Evolutionary conservation across 306 rosid genomes (phyloP), one percentile per base, ranked within the genome.

Genomic region (Quercus suber): DNA sequence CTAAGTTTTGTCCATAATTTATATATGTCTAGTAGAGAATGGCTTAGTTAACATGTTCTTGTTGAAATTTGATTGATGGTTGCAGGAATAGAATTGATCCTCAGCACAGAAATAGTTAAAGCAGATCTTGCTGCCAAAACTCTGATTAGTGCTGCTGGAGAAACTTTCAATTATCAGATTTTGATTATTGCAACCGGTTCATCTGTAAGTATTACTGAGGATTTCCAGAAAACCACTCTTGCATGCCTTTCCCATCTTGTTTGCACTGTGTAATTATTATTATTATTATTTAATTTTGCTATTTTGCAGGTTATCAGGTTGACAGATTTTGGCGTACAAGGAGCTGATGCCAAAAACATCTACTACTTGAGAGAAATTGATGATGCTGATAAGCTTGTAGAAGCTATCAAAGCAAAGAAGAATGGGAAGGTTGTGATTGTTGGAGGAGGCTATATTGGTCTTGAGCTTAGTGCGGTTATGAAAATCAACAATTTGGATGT

Each of bases 381-480:
- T 31, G 99, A 95, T 84, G 99, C 98, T 14, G 98, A 95, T 83
- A 76, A 89, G 74, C 82, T 95, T 69, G 80, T 89, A 2, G 96
- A 86, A 75, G 89, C 91, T 74, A 88, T 95, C 63, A 91, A 93
- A 79, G 82, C 79, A 59, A 95, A 93, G 86, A 90, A 91, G 90
- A 88, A 90, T 52, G 97, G 89, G 23, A 95, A 90, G 82, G 97
- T 92, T 80, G 98, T 95, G 76, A 84, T 95, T 83, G 99, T 95
- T 72, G 99, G 99, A 63, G 99, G 99, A 80, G 99, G 97, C 69
- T 93, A 95, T 87, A 95, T 95, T 12, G 96, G 99, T 86, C 91
- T 95, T 77, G 99, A 95, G 86, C 89, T 95, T 76, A 83, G 97
- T 87, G 99, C 99, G 28, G 96, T 83, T 56, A 81, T 95, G 88